These are phyloP conservation scores for Linnemannia hyalina DNA, from an alignment of 192 early-diverging fungal genomes.

Conservation along the genomic window DNA sequence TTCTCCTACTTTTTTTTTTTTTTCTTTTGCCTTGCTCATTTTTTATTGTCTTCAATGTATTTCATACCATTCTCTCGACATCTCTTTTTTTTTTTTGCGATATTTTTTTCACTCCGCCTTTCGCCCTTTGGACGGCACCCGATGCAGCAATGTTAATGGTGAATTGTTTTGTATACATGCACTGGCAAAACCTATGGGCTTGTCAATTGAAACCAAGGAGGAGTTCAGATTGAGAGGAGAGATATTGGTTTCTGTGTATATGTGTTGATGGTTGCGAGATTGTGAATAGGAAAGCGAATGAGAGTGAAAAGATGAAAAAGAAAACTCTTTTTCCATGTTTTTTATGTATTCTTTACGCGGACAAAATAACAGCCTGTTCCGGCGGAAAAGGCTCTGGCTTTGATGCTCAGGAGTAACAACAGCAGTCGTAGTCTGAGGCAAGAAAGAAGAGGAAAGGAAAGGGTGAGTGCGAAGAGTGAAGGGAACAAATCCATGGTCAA, in stretches of 20 bases:
- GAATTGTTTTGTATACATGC: background rate
- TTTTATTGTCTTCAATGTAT: background rate
- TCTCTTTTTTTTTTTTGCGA: slow-evolving; percentile 6
- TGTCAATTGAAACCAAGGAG: background rate
- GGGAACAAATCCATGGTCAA: background rate
- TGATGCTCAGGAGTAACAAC: background rate
- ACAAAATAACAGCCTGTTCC: background rate
- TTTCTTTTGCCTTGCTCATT: background rate
- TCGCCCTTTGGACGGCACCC: background rate
- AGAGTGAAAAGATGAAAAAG: background rate
- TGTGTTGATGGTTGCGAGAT: background rate
- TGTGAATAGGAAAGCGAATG: background rate
- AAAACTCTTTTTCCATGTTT: background rate
- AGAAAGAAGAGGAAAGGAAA: background rate
- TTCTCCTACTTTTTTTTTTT: background rate
- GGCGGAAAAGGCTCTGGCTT: background rate
- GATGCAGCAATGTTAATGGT: background rate
- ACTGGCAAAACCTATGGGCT: background rate
- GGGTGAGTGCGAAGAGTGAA: background rate
- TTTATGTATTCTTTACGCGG: slow-evolving; percentile 4
- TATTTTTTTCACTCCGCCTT: slow-evolving; percentile 2
- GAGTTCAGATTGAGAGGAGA: background rate
- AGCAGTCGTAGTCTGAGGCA: too few species aligned
- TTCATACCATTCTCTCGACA: background rate
- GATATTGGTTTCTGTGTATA: background rate